A percentile compares a stretch with the other conserved stretches of the same genome.
These are phyloP conservation scores for Cornus controversa DNA, from an alignment of 148 eudicot genomes.

Conservation along the genomic window DNA sequence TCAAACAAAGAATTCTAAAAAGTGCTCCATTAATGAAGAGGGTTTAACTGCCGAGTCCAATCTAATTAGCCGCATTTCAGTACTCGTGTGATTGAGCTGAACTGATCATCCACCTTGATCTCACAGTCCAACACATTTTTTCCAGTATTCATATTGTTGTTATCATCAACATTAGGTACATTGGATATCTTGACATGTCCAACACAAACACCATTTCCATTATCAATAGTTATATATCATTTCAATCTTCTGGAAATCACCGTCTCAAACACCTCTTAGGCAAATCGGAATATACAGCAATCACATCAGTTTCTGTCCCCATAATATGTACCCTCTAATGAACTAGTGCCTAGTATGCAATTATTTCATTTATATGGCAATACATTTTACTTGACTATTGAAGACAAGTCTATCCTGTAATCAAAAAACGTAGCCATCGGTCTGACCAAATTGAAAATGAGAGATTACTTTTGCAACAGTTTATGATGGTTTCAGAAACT, in stretches of 20 bases:
- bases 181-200: too few species aligned
- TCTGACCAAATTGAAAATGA: background rate
- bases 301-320: background rate
- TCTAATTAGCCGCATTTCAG: too few species aligned
- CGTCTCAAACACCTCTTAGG: background rate
- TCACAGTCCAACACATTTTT: too few species aligned
- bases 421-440: background rate
- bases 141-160: background rate
- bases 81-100: too few species aligned
- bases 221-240: background rate
- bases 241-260: background rate
- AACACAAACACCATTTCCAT: background rate
- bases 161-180: background rate
- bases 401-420: background rate
- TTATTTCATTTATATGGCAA: background rate
- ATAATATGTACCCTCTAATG: background rate
- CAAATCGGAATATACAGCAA: background rate
- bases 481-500: background rate
- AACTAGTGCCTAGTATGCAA: background rate
- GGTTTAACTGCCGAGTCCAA: too few species aligned
- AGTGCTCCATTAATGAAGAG: too few species aligned
- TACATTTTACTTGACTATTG: background rate
- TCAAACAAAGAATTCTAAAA: too few species aligned
- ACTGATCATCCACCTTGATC: too few species aligned
- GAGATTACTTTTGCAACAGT: background rate